Conservation (phyloP, 257 asterid species). For the Nicotiana undulata region DNA sequence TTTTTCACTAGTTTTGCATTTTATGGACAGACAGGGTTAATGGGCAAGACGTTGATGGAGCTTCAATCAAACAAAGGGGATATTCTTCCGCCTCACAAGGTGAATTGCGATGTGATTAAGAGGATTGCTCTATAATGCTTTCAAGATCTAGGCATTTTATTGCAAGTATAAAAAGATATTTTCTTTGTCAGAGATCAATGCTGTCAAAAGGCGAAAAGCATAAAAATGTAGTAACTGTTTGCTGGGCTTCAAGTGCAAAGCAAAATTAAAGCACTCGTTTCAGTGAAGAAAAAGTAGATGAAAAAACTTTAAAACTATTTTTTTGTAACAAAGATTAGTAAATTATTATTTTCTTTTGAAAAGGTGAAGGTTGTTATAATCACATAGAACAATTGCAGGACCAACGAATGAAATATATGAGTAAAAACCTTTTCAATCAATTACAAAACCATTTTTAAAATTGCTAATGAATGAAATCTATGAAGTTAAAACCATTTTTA, state of each 20-base stretch:
- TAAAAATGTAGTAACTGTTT: neutral
- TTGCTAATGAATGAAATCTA: neutral
- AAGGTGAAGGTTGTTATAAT: neutral
- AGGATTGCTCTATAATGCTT: neutral
- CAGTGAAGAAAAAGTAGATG: neutral
- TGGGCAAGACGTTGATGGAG: constrained; percentile 89
- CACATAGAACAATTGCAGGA: neutral
- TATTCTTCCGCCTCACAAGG: constrained; percentile 94
- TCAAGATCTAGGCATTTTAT: neutral
- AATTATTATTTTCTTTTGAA: no score
- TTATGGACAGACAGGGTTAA: constrained; percentile 65
- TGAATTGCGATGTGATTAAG: constrained; percentile 13
- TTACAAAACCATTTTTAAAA: neutral
- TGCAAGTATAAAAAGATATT: neutral
- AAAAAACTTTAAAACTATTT: neutral
- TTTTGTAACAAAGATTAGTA: neutral
- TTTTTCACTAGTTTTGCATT: constrained; percentile 13
- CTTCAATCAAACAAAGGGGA: constrained; percentile 92
- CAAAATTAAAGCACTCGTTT: neutral
- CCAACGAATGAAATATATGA: neutral
- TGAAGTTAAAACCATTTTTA: neutral
- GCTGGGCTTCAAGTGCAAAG: neutral
- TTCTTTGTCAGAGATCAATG: neutral
- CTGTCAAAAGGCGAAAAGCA: neutral
- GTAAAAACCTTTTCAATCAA: neutral